Evolutionary conservation across 1,284 basidiomycete genomes (phyloP), one percentile per base, ranked within the genome.

Genomic region (Boletus holoroseus): DNA sequence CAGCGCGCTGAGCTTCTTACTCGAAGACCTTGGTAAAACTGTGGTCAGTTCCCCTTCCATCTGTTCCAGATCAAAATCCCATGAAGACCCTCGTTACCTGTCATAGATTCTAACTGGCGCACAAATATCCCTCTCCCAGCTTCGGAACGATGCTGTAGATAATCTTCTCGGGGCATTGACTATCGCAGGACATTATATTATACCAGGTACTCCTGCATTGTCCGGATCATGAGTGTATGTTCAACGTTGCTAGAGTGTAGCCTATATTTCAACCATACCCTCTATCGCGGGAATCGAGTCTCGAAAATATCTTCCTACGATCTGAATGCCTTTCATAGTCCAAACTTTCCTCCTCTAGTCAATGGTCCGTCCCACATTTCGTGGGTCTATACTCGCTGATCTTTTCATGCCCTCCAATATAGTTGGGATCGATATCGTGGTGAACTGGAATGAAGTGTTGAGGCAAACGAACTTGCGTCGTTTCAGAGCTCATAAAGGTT

Each of bases 21-120:
- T 96, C 5, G 91, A 95, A 67, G 91, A 95, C 60, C 75, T 95
- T 7, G 91, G 91, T 45, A 94, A 94, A 72, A 90, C 87, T 1
- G 85, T 90, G 58, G 88, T 89, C 72, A 32, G 68, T 63, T 47
- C 31, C 24, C 34, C 30, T 42, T 36, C 16, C 39, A 28, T 49
- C 8, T 39, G 31, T 46, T 32, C 12, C 7, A 12, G 16, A 28
- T 15, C 37, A 5, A 16, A 28, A 20, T 30, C 13, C 7, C 26
- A 37, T 18, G 12, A 47, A 8, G 15, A 7, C 20, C 20, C 39
- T 43, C 41, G 11, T 49, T 27, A 5, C 13, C 16, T 22, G n/a
- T 44, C 28, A 30, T 51, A 87, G 82, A 91, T 95, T 54, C 66
- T 95, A 24, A 94, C 93, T 0, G 93, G 93, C 2, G 91, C 93